These are phyloP conservation scores for Przewalskia tangutica DNA, from an alignment of 257 asterid genomes.

Conservation along the genomic window DNA sequence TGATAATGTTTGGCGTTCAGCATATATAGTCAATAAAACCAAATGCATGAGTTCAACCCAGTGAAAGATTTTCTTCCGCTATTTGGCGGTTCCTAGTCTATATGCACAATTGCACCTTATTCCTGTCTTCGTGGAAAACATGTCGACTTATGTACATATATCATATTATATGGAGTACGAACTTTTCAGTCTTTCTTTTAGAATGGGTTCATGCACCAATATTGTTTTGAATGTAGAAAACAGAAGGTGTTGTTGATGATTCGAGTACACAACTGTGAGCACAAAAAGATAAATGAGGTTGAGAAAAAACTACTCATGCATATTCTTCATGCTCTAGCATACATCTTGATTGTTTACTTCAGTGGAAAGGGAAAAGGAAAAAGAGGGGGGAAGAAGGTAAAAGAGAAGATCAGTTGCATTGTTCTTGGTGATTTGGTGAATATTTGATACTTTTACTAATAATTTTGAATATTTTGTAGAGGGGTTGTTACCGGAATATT, in stretches of 20 bases:
- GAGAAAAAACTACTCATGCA: neutral
- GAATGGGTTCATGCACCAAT: neutral
- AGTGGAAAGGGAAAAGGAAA: neutral
- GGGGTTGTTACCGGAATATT: conserved; percentile 24
- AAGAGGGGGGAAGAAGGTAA: neutral
- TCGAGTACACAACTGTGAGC: neutral
- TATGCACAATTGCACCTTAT: neutral
- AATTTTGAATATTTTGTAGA: conserved; percentile 28
- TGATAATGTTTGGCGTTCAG: too few species aligned
- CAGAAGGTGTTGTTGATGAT: neutral
- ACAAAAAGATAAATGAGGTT: neutral
- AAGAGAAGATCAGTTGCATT: too few species aligned
- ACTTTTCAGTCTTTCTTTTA: neutral
- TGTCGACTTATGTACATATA: neutral
- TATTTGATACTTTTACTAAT: too few species aligned
- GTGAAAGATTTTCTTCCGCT: neutral
- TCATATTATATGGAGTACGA: neutral
- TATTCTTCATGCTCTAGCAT: neutral
- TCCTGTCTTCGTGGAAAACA: neutral
- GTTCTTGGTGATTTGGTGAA: neutral
- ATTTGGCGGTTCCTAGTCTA: neutral
- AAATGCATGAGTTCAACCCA: neutral
- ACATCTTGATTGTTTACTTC: neutral
- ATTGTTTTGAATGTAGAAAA: neutral
- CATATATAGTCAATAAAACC: neutral